A percentile compares a stretch with the other conserved stretches of the same genome.
Evolutionary conservation across 108 stramenopile species (phyloP).

Genomic region (Nannochloropsis gaditana): DNA sequence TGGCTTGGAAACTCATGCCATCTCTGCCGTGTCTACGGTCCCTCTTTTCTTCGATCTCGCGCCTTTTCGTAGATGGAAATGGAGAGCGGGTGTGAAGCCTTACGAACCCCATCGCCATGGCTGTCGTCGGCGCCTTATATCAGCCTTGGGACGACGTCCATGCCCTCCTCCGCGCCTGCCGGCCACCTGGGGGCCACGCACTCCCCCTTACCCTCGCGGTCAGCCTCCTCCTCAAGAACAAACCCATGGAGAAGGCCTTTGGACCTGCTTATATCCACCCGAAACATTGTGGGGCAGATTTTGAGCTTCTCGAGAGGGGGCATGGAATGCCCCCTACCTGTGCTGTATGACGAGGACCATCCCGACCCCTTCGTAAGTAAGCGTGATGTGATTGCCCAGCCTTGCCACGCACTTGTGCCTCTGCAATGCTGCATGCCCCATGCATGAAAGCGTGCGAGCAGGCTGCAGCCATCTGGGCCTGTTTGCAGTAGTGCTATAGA

Average conservation of each 20-base stretch:
- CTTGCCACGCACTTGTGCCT: too few species aligned
- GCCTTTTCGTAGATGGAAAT: background rate
- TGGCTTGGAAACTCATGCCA: too few species aligned
- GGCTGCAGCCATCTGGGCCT: too few species aligned
- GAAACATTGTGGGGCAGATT: background rate
- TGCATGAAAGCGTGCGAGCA: too few species aligned
- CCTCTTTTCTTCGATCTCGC: background rate
- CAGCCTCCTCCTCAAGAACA: background rate
- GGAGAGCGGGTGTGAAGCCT: background rate
- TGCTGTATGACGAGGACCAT: slow-evolving; percentile 8
- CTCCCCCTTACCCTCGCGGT: background rate
- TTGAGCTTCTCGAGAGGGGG: background rate
- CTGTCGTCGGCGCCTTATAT: background rate
- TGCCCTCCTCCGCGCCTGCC: background rate
- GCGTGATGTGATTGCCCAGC: too few species aligned
- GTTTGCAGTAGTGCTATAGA: too few species aligned
- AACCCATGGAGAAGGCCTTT: background rate
- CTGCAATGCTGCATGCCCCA: too few species aligned
- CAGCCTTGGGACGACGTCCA: background rate
- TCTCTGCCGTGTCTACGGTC: background rate
- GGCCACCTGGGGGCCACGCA: background rate
- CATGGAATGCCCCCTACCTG: background rate
- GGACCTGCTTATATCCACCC: background rate
- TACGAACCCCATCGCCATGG: background rate
- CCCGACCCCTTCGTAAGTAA: background rate